Conservation (phyloP, 2,329 filamentous ascomycete genomes). For the Nemania sp. region DNA sequence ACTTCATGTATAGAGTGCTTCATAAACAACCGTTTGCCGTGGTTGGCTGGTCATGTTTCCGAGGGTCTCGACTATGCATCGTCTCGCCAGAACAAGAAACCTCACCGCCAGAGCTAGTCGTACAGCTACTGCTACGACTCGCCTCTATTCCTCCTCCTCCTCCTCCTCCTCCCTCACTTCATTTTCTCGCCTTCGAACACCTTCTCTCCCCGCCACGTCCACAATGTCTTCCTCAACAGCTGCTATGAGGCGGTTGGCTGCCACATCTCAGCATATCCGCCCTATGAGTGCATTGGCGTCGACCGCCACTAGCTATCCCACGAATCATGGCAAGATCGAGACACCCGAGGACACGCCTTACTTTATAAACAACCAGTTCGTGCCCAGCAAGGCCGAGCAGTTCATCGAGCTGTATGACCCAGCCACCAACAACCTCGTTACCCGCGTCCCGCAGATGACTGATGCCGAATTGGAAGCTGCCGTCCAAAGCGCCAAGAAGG, state of each 20-base stretch:
- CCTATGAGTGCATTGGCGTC: constrained; percentile 65
- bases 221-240: constrained; percentile 55
- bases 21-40: constrained; percentile 7
- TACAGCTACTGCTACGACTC: constrained; percentile 38
- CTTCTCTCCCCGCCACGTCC: constrained; percentile 35
- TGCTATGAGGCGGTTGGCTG: constrained; percentile 67
- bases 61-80: constrained; percentile 45
- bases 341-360: constrained; percentile 78
- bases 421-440: constrained; percentile 87
- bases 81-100: constrained; percentile 46
- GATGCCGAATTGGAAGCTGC: constrained; percentile 80
- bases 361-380: constrained; percentile 85
- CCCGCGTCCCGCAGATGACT: constrained; percentile 84
- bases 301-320: constrained; percentile 73
- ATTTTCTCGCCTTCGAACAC: constrained; percentile 15
- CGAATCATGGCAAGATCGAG: constrained; percentile 76
- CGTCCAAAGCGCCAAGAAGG: constrained; percentile 79
- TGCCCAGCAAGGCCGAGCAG: constrained; percentile 73
- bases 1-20: constrained; percentile 7
- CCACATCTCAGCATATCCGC: constrained; percentile 67
- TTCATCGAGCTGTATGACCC: constrained; percentile 87
- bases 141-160: constrained; percentile 43
- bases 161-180: constrained; percentile 33
- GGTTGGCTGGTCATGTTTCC: constrained; percentile 23
- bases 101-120: constrained; percentile 46